phyloP scores from a whole-genome alignment of 1,284 basidiomycete genomes.

The Moesziomyces sp. region DNA sequence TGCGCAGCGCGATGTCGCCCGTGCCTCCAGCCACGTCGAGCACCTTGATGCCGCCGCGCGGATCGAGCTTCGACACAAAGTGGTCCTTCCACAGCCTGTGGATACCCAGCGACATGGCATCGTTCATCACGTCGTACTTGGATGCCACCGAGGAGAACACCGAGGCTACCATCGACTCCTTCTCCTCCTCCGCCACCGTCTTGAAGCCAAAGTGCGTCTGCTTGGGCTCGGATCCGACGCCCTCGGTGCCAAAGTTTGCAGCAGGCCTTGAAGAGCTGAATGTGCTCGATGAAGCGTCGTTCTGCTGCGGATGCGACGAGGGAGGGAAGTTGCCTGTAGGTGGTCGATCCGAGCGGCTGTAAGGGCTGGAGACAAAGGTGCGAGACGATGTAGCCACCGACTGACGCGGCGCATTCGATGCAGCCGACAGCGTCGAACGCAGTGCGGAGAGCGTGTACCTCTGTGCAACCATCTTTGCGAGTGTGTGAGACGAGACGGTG shows the following conservation, averaged over 20 bases:
- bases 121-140: slow-evolving; percentile 98
- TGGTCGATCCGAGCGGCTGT: slow-evolving; percentile 38
- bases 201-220: slow-evolving; percentile 89
- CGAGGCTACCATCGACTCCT: slow-evolving; percentile 78
- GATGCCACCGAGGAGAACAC: slow-evolving; percentile 97
- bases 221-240: slow-evolving; percentile 30
- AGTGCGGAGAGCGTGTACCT: slow-evolving; percentile 42
- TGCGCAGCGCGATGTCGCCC: slow-evolving; percentile 94
- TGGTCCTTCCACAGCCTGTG: slow-evolving; percentile 98
- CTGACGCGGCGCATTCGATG: slow-evolving; percentile 25
- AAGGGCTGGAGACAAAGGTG: slow-evolving; percentile 38
- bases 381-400: slow-evolving; percentile 38
- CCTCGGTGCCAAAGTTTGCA: slow-evolving; percentile 17
- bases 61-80: slow-evolving; percentile 82
- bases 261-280: slow-evolving; percentile 21
- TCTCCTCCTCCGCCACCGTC: slow-evolving; percentile 81
- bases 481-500: neutral
- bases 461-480: slow-evolving; percentile 33
- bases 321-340: slow-evolving; percentile 52
- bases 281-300: slow-evolving; percentile 10
- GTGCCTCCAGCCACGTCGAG: slow-evolving; percentile 97
- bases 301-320: slow-evolving; percentile 26
- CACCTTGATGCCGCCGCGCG: slow-evolving; percentile 75
- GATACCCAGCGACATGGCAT: slow-evolving; percentile 94
- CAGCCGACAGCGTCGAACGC: slow-evolving; percentile 45